Percentiles rank a stretch among this genome's conserved stretches.
phyloP scores from a whole-genome alignment of 2,329 filamentous ascomycete species.

The Cephalotrichum gorgonifer region DNA sequence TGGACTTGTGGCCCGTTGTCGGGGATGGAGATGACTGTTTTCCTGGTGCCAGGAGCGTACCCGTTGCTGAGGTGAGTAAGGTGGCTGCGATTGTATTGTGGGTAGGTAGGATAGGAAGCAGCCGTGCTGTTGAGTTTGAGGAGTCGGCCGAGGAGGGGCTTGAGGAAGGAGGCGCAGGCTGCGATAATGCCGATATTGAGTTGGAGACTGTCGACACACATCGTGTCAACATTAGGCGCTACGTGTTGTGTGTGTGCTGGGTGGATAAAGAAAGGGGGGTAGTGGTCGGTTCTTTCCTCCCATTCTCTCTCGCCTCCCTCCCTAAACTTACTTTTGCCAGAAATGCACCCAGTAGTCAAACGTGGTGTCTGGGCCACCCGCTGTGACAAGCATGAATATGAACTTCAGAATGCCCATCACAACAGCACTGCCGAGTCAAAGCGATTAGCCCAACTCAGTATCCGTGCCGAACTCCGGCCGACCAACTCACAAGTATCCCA shows the following conservation, averaged over 20 bases:
- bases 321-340: conserved; percentile 12
- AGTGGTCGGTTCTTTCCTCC: background rate
- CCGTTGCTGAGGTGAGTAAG: conserved; percentile 2
- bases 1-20: background rate
- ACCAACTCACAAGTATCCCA: conserved; percentile 17
- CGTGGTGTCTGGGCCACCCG: conserved; percentile 15
- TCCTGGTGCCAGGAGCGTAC: background rate
- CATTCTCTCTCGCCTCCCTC: too few relatives aligned
- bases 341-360: conserved; percentile 16
- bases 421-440: conserved; percentile 11
- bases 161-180: conserved; percentile 16
- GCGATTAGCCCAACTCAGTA: background rate
- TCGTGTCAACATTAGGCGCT: background rate
- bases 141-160: conserved; percentile 13
- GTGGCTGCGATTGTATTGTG: background rate
- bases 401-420: conserved; percentile 18
- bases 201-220: conserved; percentile 11
- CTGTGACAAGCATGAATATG: conserved; percentile 17
- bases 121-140: conserved; percentile 12
- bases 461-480: background rate
- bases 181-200: conserved; percentile 17
- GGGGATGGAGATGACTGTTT: background rate
- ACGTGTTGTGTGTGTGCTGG: background rate
- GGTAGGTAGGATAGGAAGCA: conserved; percentile 4
- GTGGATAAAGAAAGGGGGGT: background rate